phyloP scores from a whole-genome alignment of 257 asterid species.

The Rhazya stricta region DNA sequence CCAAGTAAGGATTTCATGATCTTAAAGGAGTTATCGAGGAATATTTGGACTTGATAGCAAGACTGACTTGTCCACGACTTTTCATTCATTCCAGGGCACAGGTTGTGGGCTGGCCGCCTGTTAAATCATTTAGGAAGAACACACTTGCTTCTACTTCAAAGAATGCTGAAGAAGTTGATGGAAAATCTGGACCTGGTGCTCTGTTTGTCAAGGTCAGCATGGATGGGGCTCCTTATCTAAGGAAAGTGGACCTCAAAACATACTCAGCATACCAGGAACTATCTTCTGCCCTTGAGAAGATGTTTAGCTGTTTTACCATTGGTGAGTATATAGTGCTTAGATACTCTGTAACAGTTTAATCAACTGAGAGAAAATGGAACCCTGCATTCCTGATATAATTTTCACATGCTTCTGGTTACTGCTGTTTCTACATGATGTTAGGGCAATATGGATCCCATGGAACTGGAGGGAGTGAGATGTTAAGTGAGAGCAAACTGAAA shows the following conservation, averaged over 20 bases:
- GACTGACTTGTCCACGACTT: conserved; percentile 10
- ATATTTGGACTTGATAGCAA: conserved; percentile 3
- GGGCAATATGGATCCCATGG: conserved; percentile 68
- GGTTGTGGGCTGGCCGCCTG: conserved; percentile 83
- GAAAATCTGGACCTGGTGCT: conserved; percentile 45
- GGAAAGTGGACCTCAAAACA: conserved; percentile 62
- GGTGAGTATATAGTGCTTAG: conserved; percentile 32
- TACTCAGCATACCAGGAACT: conserved; percentile 61
- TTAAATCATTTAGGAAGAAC: conserved; percentile 54
- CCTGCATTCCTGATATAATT: neutral
- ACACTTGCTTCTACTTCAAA: conserved; percentile 45
- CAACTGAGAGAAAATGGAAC: neutral
- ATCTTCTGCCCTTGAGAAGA: conserved; percentile 67
- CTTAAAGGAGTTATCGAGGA: conserved; percentile 4
- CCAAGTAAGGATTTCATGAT: conserved; percentile 39
- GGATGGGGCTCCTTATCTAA: conserved; percentile 74
- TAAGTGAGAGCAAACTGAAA: conserved; percentile 62
- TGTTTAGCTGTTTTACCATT: conserved; percentile 68
- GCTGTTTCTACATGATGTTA: conserved; percentile 24
- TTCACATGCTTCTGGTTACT: conserved; percentile 16
- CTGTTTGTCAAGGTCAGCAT: conserved; percentile 67
- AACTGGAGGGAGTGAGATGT: conserved; percentile 46
- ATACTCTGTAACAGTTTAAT: neutral
- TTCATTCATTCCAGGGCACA: conserved; percentile 49
- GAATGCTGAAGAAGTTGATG: conserved; percentile 55